Evolutionary conservation across 805 yeast genomes (phyloP).

Genomic region (Ogataea ganodermae): DNA sequence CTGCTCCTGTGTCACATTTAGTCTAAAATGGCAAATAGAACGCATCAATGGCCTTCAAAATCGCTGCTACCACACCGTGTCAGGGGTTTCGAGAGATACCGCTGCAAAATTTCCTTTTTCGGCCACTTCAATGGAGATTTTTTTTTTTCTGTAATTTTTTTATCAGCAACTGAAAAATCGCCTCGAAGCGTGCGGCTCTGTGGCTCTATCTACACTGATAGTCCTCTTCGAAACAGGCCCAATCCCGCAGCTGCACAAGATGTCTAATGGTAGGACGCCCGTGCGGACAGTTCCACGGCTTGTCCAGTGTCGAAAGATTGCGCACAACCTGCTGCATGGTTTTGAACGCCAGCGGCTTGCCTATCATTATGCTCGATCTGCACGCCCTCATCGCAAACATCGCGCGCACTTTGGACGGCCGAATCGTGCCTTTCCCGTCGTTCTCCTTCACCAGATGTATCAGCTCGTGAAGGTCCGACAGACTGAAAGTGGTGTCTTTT

Average conservation of each 20-base stretch:
- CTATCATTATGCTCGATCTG: constrained; percentile 91
- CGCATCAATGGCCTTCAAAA: not conserved
- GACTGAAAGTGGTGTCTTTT: constrained; percentile 65
- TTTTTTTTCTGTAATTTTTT: not conserved
- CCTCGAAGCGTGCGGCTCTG: not conserved
- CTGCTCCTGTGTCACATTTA: constrained; percentile 5
- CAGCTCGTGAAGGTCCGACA: constrained; percentile 74
- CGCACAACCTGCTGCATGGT: constrained; percentile 71
- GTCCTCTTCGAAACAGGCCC: constrained; percentile 48
- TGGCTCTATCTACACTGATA: constrained; percentile 32
- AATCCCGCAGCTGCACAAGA: constrained; percentile 58
- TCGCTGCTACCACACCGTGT: constrained; percentile 2
- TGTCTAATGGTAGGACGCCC: constrained; percentile 98
- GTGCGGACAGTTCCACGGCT: constrained; percentile 98
- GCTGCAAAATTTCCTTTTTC: constrained; percentile 31
- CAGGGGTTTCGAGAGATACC: constrained; percentile 5
- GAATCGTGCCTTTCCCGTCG: constrained; percentile 44
- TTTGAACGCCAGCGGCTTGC: constrained; percentile 57
- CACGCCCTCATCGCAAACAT: constrained; percentile 97
- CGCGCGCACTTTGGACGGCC: constrained; percentile 76
- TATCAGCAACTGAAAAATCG: too few relatives aligned
- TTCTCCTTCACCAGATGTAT: constrained; percentile 63
- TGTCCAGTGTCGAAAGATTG: constrained; percentile 69
- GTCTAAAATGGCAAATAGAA: not conserved
- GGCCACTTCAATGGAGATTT: constrained; percentile 28